A percentile compares a stretch with the other conserved stretches of the same genome.
Conservation (phyloP, 2,329 filamentous ascomycete species). For the Fusarium phyllophilum region DNA sequence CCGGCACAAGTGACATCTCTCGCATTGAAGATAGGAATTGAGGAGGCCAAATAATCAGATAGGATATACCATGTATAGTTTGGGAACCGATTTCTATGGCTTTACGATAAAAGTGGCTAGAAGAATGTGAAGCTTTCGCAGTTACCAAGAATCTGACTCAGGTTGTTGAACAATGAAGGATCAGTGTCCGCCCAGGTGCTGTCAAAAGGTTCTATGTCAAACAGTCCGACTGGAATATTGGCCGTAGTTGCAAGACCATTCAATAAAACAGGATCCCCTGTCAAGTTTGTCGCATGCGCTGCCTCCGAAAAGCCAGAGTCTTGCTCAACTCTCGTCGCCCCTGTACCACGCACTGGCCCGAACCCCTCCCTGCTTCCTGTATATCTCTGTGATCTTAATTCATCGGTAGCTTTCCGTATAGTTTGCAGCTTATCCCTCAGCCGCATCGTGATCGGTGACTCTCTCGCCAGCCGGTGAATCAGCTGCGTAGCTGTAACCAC, state of each 20-base stretch:
- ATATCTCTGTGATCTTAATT: background rate
- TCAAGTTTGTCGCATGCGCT: background rate
- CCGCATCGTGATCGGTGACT: background rate
- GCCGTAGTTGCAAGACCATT: background rate
- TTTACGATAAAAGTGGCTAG: background rate
- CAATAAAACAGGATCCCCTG: background rate
- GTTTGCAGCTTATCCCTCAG: background rate
- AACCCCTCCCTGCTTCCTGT: background rate
- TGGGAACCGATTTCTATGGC: too few species aligned
- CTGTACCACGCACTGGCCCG: background rate
- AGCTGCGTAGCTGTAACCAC: background rate
- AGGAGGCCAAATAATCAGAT: too few species aligned
- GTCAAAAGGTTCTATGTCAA: background rate
- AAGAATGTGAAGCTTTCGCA: background rate
- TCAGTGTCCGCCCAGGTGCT: background rate
- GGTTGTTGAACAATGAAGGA: background rate
- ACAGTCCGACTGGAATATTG: background rate
- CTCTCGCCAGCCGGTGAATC: background rate
- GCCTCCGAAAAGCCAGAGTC: background rate
- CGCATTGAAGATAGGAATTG: rapidly evolving
- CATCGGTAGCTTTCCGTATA: background rate
- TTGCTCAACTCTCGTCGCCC: background rate
- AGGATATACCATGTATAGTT: too few species aligned
- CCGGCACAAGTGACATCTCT: background rate
- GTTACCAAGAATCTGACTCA: background rate